Percentiles rank a stretch among this genome's conserved stretches.
Evolutionary conservation across 805 yeast species (phyloP).

Genomic region (Komagataella ulmi): DNA sequence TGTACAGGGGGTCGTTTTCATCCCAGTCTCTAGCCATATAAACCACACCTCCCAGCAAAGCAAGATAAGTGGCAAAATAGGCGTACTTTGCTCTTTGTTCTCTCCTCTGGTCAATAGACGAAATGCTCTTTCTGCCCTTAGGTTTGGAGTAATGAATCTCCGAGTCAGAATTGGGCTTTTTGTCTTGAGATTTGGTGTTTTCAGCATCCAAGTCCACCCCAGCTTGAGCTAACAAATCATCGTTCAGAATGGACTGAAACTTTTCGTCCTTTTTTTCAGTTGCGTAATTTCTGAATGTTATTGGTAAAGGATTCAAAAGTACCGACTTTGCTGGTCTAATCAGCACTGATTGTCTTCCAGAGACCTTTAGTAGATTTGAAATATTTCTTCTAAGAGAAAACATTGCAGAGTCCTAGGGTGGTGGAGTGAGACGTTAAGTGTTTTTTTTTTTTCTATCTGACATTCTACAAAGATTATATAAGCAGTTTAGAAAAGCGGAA

Average conservation of each 20-base stretch:
- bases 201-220: conserved; percentile 51
- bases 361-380: background rate
- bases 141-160: conserved; percentile 11
- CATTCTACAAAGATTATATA: background rate
- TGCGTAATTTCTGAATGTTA: background rate
- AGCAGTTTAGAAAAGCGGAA: too few relatives aligned
- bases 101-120: conserved; percentile 69
- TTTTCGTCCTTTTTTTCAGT: conserved; percentile 11
- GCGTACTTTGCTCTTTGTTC: conserved; percentile 56
- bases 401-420: background rate
- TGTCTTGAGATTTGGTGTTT: conserved; percentile 3
- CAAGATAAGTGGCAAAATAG: conserved; percentile 39
- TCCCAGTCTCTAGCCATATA: conserved; percentile 84
- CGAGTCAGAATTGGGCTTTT: conserved; percentile 6
- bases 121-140: conserved; percentile 41
- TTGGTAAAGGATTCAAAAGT: background rate
- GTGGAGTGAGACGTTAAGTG: background rate
- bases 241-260: conserved; percentile 50
- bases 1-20: conserved; percentile 35
- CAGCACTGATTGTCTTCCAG: background rate
- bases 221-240: conserved; percentile 71
- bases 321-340: background rate
- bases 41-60: conserved; percentile 34
- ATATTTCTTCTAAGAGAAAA: background rate
- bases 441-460: background rate